Percentiles rank a stretch among this genome's conserved stretches.
These are phyloP conservation scores for Linnemannia schmuckeri DNA, from an alignment of 192 early-diverging fungal species.

Conservation along the genomic window DNA sequence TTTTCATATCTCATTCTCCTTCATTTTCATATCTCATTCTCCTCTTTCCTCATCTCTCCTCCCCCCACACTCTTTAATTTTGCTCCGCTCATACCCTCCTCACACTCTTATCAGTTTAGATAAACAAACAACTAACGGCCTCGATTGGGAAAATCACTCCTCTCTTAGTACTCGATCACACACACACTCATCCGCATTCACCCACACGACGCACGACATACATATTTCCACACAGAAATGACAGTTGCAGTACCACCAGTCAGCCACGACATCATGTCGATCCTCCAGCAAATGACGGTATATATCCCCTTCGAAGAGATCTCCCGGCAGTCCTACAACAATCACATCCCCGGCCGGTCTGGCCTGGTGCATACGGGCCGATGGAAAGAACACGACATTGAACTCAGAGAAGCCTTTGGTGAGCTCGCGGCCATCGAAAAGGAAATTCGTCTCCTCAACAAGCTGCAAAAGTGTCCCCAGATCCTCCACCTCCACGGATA, in stretches of 20 bases:
- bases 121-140: not conserved
- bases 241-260: constrained; percentile 36
- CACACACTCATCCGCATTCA: not conserved
- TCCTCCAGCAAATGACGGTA: constrained; percentile 20
- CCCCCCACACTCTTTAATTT: not conserved
- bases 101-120: not conserved
- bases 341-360: constrained; percentile 34
- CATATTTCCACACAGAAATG: constrained; percentile 14
- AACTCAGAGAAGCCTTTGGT: constrained; percentile 26
- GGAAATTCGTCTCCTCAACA: constrained; percentile 27
- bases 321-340: constrained; percentile 23
- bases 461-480: constrained; percentile 35
- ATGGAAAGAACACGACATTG: constrained; percentile 45
- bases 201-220: constrained; percentile 9
- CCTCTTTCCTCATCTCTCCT: not conserved
- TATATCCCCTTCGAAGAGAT: constrained; percentile 50
- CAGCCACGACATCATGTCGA: constrained; percentile 18
- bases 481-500: constrained; percentile 40
- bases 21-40: not conserved
- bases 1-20: not conserved
- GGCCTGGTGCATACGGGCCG: constrained; percentile 35
- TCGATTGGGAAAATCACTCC: not conserved
- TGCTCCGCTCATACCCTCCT: not conserved
- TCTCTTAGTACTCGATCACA: not conserved
- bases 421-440: constrained; percentile 32